phyloP scores from a whole-genome alignment of 2,329 filamentous ascomycete species.

The Ramularia endophylla region DNA sequence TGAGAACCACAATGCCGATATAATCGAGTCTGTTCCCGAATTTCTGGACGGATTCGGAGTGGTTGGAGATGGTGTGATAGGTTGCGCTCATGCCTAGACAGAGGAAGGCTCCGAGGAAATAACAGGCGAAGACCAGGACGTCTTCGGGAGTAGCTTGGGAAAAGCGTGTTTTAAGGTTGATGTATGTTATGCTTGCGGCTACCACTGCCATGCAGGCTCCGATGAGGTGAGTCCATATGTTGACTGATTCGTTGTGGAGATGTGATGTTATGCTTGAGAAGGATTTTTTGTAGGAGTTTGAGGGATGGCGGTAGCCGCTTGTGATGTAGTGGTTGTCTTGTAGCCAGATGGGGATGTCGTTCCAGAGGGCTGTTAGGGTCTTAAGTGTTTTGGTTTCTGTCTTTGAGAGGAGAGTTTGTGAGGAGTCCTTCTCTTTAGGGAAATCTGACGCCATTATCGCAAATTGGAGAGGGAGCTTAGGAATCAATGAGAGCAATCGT shows the following conservation, averaged over 20 bases:
- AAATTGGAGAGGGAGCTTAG: too few species aligned
- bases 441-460: background rate
- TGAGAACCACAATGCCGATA: conserved; percentile 84
- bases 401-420: conserved; percentile 4
- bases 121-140: conserved; percentile 67
- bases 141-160: conserved; percentile 56
- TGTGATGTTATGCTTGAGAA: conserved; percentile 51
- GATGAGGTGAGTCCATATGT: conserved; percentile 66
- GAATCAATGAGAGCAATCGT: too few species aligned
- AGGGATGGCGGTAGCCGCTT: conserved; percentile 58
- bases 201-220: conserved; percentile 57
- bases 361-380: conserved; percentile 40
- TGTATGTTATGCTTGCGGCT: conserved; percentile 50
- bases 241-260: conserved; percentile 64
- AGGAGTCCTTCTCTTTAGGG: background rate
- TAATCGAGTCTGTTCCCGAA: conserved; percentile 95
- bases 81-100: conserved; percentile 53
- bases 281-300: conserved; percentile 55
- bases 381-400: conserved; percentile 32
- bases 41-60: conserved; percentile 68
- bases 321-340: conserved; percentile 65
- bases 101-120: conserved; percentile 59
- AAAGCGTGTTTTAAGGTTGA: conserved; percentile 59
- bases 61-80: conserved; percentile 80
- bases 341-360: conserved; percentile 41